Conservation (phyloP, 1,139 yeast genomes). For the Yamadazyma conglobata region DNA sequence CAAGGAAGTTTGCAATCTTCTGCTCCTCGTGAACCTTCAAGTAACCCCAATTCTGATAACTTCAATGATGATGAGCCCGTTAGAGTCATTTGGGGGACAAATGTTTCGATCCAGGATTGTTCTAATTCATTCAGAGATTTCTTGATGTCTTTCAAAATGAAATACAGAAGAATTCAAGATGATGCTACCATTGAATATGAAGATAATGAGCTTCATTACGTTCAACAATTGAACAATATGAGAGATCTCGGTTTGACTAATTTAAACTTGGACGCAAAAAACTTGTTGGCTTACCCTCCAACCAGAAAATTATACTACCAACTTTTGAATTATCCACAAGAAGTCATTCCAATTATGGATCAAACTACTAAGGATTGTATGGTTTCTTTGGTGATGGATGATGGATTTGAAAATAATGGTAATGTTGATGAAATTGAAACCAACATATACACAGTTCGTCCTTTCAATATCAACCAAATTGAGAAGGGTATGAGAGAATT, state of each 20-base stretch:
- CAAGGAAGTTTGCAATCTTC: conserved; percentile 10
- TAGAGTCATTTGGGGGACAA: conserved; percentile 98
- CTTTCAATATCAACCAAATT: conserved; percentile 65
- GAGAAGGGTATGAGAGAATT: conserved; percentile 87
- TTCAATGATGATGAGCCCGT: conserved; percentile 57
- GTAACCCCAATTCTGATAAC: conserved; percentile 28
- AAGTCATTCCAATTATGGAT: conserved; percentile 96
- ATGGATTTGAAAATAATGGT: conserved; percentile 25
- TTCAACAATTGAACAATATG: conserved; percentile 70
- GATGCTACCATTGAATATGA: conserved; percentile 36
- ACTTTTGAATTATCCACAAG: conserved; percentile 90
- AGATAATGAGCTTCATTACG: conserved; percentile 74
- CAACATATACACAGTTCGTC: conserved; percentile 81
- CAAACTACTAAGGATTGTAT: conserved; percentile 89
- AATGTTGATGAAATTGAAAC: conserved; percentile 70
- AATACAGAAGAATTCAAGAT: conserved; percentile 60
- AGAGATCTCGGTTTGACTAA: conserved; percentile 76
- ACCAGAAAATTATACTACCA: conserved; percentile 82
- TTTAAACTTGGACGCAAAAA: conserved; percentile 78
- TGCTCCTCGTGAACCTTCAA: conserved; percentile 17
- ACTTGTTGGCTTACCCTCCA: conserved; percentile 70
- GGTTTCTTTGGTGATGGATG: conserved; percentile 71
- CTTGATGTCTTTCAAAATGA: conserved; percentile 76
- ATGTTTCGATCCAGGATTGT: conserved; percentile 87
- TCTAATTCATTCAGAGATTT: conserved; percentile 77